Percentiles rank a stretch among this genome's conserved stretches.
Conservation (phyloP, 2,329 filamentous ascomycete species). For the Cladobotryum mycophilum region DNA sequence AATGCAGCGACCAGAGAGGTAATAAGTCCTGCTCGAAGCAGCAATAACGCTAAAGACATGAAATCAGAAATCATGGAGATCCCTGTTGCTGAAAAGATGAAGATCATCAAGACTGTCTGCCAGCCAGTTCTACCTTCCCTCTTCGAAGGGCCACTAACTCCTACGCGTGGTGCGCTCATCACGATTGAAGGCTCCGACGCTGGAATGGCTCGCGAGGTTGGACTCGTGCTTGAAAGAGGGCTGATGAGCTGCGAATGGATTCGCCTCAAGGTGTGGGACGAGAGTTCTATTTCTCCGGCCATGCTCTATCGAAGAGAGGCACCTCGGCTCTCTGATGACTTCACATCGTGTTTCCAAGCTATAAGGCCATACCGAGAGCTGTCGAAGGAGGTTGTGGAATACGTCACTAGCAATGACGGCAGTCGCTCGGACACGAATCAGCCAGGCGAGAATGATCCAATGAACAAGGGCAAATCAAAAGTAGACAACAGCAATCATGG, state of each 20-base stretch:
- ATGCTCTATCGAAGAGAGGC: no score
- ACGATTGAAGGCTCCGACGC: conserved; percentile 70
- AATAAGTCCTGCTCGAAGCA: conserved; percentile 11
- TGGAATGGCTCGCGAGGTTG: conserved; percentile 47
- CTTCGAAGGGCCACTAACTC: conserved; percentile 25
- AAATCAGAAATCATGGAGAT: conserved; percentile 62
- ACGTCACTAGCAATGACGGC: conserved; percentile 32
- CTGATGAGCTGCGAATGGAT: conserved; percentile 42
- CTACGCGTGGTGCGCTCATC: conserved; percentile 69
- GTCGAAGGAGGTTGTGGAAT: conserved; percentile 60
- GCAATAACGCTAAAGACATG: conserved; percentile 22
- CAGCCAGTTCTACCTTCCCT: conserved; percentile 50
- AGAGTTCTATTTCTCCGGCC: not conserved
- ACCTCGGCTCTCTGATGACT: conserved; percentile 30
- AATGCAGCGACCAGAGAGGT: not conserved
- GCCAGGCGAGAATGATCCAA: not conserved
- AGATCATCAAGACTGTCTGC: conserved; percentile 68
- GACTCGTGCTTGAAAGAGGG: conserved; percentile 58
- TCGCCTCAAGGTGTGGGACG: conserved; percentile 38
- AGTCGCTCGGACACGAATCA: not conserved
- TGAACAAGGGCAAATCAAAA: not conserved
- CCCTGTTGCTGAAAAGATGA: conserved; percentile 68
- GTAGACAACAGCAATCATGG: conserved; percentile 1
- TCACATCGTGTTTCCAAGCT: conserved; percentile 58
- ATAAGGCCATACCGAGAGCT: conserved; percentile 66